Evolutionary conservation across 1,284 basidiomycete genomes (phyloP), one percentile per base, ranked within the genome.

Genomic region (Bondarzewia mesenterica): DNA sequence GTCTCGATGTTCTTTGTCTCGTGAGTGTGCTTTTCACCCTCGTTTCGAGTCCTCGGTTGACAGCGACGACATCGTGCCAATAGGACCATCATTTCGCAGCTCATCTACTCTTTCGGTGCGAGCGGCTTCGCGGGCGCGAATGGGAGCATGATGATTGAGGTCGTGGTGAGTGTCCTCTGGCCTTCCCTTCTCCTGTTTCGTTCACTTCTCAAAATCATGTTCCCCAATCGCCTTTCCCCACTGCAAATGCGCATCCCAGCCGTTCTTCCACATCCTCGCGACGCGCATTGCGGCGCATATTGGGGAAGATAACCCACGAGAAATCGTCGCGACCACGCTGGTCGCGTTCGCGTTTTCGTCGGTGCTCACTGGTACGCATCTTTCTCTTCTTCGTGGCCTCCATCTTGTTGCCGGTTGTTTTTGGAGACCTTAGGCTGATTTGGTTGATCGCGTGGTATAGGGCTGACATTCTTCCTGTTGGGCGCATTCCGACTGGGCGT

Each of bases 91-190:
- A 66, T 96, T 29, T 74, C 91, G 0, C 95, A 99, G 63, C 68
- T 97, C 16, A 78, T 88, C 1, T 98, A 91, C 64, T 87, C 89
- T 0, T 69, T 82, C 12, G 93, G 93, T 1, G 93, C 90, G 1
- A 93, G 89, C 55, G 88, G 87, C 36, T 98, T 98, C 65, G 76
- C 76, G 10, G 86, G 88, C 42, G 91, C 85, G 0, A 98, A 96
- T 67, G 93, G 93, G 7, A 94, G 89, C 48, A 97, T 98, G 93
- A 96, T 97, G 93, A 98, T 98, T 54, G 94, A 98, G 65, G 91
- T 93, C 10, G 91, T 96, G 55, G 86, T 89, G 63, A 50, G 85
- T 79, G 5, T 18, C 46, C n/a, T 32, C 29, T 32, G 29, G 12
- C 29, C 29, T 32, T n/a, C 29, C 29, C 29, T n/a, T n/a, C 23